Percentiles rank a stretch among this genome's conserved stretches.
phyloP scores from a whole-genome alignment of 2,329 filamentous ascomycete genomes.

The Taxawa tesnikishii region DNA sequence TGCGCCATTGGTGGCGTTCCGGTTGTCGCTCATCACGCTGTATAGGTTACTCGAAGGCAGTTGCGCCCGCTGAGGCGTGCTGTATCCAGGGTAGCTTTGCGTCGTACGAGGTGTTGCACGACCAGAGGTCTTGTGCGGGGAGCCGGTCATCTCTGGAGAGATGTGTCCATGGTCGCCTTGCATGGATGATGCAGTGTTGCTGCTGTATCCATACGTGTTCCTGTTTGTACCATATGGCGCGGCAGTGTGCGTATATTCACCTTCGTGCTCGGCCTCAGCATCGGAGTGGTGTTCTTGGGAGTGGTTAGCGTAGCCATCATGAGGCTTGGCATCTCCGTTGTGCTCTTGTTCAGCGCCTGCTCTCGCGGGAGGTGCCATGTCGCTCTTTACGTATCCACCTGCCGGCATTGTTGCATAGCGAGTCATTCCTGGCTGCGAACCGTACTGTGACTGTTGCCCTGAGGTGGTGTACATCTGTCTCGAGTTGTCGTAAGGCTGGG shows the following conservation, averaged over 20 bases:
- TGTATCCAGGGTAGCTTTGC: constrained; percentile 62
- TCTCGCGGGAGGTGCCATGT: constrained; percentile 74
- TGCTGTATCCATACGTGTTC: constrained; percentile 58
- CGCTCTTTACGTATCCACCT: constrained; percentile 62
- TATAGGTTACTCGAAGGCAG: constrained; percentile 71
- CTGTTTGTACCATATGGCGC: constrained; percentile 60
- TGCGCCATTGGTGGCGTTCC: constrained; percentile 52
- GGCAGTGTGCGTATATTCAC: constrained; percentile 77
- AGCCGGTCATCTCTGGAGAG: constrained; percentile 71
- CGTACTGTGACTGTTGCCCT: constrained; percentile 53
- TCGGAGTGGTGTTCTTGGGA: constrained; percentile 10
- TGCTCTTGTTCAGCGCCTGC: constrained; percentile 49
- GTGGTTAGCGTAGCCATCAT: constrained; percentile 44
- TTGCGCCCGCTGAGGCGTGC: constrained; percentile 60
- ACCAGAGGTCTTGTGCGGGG: constrained; percentile 69
- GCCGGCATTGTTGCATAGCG: constrained; percentile 47
- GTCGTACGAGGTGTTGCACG: constrained; percentile 77
- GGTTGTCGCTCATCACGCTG: constrained; percentile 76
- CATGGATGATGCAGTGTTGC: constrained; percentile 36
- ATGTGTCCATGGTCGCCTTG: constrained; percentile 64
- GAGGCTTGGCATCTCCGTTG: constrained; percentile 50
- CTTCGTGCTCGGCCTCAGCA: constrained; percentile 32
- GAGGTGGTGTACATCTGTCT: constrained; percentile 65
- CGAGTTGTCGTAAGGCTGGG: constrained; percentile 61
- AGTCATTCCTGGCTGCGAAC: constrained; percentile 53